A percentile compares a stretch with the other conserved stretches of the same genome.
Evolutionary conservation across 192 early-diverging fungal genomes (phyloP).

Genomic region (Mortierella hygrophila): DNA sequence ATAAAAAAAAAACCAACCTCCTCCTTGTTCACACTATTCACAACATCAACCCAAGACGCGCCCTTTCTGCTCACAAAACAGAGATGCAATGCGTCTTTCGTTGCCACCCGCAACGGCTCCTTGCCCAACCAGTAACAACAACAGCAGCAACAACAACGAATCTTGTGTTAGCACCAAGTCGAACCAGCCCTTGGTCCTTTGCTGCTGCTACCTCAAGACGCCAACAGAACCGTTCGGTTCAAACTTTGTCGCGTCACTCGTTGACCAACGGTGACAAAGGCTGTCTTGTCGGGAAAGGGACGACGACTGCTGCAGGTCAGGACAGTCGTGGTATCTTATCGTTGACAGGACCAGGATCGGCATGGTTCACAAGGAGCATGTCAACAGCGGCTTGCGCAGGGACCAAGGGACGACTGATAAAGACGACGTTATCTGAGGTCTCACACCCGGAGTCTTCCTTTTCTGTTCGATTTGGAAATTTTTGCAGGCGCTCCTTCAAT

Average conservation of each 20-base stretch:
- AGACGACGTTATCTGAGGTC: neutral
- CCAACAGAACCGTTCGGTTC: neutral
- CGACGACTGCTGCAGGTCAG: neutral
- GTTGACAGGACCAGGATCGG: neutral
- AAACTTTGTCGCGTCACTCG: neutral
- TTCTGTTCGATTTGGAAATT: neutral
- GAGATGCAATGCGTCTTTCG: conserved; percentile 38
- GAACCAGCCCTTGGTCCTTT: neutral
- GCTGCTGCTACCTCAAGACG: neutral
- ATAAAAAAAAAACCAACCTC: neutral
- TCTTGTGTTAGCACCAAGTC: neutral
- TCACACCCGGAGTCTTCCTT: neutral
- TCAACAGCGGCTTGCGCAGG: neutral
- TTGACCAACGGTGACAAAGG: neutral
- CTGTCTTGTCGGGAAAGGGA: neutral
- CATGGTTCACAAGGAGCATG: neutral
- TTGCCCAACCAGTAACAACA: neutral
- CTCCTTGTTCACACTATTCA: neutral
- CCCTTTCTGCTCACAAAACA: neutral
- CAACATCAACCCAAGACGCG: neutral
- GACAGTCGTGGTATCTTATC: neutral
- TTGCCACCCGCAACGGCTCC: conserved; percentile 35
- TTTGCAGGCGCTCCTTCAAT: conserved; percentile 11
- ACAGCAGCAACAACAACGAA: neutral
- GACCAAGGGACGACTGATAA: neutral